These are phyloP conservation scores for Didymella pinodella DNA, from an alignment of 2,329 filamentous ascomycete species.

Conservation along the genomic window DNA sequence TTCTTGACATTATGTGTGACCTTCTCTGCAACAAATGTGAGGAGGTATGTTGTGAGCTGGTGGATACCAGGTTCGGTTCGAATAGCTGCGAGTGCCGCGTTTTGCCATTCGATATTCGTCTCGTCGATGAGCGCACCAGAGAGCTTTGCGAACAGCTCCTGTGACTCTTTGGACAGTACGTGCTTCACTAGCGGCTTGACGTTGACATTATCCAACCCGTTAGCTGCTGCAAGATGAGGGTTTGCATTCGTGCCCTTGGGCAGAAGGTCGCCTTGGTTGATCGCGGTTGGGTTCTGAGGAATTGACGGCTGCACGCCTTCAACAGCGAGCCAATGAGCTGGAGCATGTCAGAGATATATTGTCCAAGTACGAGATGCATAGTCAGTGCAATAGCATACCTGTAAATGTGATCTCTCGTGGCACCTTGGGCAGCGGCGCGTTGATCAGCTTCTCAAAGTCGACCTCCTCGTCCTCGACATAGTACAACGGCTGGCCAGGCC, in stretches of 20 bases:
- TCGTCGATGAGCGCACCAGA: conserved; percentile 88
- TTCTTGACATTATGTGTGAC: conserved; percentile 94
- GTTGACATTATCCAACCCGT: conserved; percentile 81
- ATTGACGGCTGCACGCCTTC: conserved; percentile 97
- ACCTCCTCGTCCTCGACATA: conserved; percentile 99
- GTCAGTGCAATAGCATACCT: conserved; percentile 60
- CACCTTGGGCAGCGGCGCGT: conserved; percentile 92
- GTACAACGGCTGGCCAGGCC: conserved; percentile 91
- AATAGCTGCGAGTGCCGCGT: conserved; percentile 84
- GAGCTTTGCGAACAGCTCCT: conserved; percentile 96
- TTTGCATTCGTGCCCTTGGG: conserved; percentile 92
- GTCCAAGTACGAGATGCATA: conserved; percentile 1
- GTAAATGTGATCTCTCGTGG: conserved; percentile 93
- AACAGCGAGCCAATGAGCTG: conserved; percentile 96
- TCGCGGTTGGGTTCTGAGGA: conserved; percentile 90
- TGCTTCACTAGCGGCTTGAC: conserved; percentile 95
- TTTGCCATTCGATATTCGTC: conserved; percentile 83
- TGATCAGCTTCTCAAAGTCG: conserved; percentile 98
- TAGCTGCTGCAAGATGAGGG: conserved; percentile 80
- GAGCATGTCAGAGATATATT: conserved; percentile 19
- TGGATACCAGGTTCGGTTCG: conserved; percentile 90
- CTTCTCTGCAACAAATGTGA: conserved; percentile 94
- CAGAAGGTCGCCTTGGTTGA: conserved; percentile 84
- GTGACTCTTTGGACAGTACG: conserved; percentile 92
- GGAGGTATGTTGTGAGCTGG: conserved; percentile 94